Base-by-base conservation (phyloP, 768 basidiomycete species). In the Exidia glandulosa region DNA sequence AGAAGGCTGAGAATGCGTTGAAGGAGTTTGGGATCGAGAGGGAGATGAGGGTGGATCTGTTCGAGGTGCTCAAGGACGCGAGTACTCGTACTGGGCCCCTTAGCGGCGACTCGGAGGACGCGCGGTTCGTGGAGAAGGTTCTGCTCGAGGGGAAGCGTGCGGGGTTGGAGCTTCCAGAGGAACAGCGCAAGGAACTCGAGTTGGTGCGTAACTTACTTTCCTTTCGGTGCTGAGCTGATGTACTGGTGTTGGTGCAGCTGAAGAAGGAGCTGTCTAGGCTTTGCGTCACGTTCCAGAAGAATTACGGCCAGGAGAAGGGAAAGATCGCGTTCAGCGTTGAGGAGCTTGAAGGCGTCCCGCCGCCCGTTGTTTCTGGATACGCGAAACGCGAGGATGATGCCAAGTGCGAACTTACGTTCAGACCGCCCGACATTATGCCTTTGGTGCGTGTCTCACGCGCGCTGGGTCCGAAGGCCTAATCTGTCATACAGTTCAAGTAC, bases 281-380 rank as follows among this genome's bases (percentile, higher is more conserved):
- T 30, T 89, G 83, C 69, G 73, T 90, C n/a, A 85, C 88, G 67
- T 93, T 93, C 66, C 83, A 88, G 85, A 89, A 87, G 85, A 90
- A 91, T 73, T 90, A 87, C 74, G 92, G 92, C 65, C 90, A 94
- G 71, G 91, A 94, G 68, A 84, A 87, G 48, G 88, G 87, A 63
- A 60, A 75, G 30, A 74, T 90, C 54, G 74, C 77, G 3, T 89
- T 90, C 66, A 88, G 85, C 0, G 72, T 72, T 31, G 82, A 88
- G 63, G 86, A 92, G 66, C 78, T 94, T 47, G 82, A 85, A 58
- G 91, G 91, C 32, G 85, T 94, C 27, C 89, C 90, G 1, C 74
- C 77, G 29, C 88, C 90, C 65, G 88, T 93, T 25, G 67, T 92
- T 27, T 85, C 84, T 23, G 90, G 91, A 6, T 94, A 85, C 68